Conservation (phyloP, 352 stramenopile species). For the Globisporangium megalacanthum region DNA sequence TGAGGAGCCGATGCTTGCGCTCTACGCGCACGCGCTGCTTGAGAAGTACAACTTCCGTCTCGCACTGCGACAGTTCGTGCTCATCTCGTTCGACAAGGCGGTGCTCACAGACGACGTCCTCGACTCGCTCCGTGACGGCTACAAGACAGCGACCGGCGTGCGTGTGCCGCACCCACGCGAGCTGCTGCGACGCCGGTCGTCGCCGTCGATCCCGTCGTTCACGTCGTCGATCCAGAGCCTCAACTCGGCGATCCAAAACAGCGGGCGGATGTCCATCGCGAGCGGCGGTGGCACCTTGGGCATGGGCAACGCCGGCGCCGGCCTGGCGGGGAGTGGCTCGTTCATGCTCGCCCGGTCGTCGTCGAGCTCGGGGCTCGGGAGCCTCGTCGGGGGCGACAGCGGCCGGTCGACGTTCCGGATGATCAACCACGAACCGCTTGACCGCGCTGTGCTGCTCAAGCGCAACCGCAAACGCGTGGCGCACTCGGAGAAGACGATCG, state of each 20-base stretch:
- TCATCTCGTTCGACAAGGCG: slow-evolving; percentile 79
- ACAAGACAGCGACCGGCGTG: slow-evolving; percentile 33
- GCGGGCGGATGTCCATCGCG: slow-evolving; percentile 48
- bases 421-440: slow-evolving; percentile 59
- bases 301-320: neutral
- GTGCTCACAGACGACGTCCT: slow-evolving; percentile 72
- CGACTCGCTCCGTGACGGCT: slow-evolving; percentile 53
- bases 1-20: slow-evolving; percentile 74
- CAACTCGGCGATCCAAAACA: slow-evolving; percentile 71
- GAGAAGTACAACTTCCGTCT: slow-evolving; percentile 84
- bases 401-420: slow-evolving; percentile 51
- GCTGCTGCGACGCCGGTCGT: slow-evolving; percentile 65
- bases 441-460: slow-evolving; percentile 74
- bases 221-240: slow-evolving; percentile 80
- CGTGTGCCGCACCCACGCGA: slow-evolving; percentile 45
- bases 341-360: slow-evolving; percentile 15
- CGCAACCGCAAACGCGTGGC: slow-evolving; percentile 64
- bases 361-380: slow-evolving; percentile 15
- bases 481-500: slow-evolving; percentile 84
- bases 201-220: slow-evolving; percentile 84
- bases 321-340: slow-evolving; percentile 6
- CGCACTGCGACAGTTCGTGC: slow-evolving; percentile 80
- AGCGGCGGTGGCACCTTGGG: slow-evolving; percentile 19
- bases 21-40: slow-evolving; percentile 78
- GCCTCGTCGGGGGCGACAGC: slow-evolving; percentile 22